phyloP scores from a whole-genome alignment of 306 rosid species.

The Canavalia gladiata region DNA sequence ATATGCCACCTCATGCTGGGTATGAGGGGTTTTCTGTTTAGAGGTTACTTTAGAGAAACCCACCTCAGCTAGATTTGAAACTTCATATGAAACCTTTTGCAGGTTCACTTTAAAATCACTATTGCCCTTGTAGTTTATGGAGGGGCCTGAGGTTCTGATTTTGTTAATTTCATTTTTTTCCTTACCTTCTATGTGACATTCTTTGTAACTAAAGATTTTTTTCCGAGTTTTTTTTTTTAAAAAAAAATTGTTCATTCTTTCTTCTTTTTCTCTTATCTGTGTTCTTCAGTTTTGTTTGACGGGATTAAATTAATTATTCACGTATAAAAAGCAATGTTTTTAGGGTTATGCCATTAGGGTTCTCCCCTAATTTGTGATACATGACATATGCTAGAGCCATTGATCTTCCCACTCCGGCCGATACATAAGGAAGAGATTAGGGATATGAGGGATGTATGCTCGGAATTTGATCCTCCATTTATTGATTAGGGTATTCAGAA shows the following conservation, averaged over 20 bases:
- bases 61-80: conserved; percentile 20
- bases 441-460: conserved; percentile 33
- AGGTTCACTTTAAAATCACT: conserved; percentile 43
- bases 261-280: background rate
- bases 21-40: background rate
- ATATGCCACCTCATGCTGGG: background rate
- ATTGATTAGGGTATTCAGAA: conserved; percentile 16
- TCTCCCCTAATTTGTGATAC: background rate
- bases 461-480: conserved; percentile 50
- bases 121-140: conserved; percentile 24
- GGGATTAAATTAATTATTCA: background rate
- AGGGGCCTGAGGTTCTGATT: conserved; percentile 29
- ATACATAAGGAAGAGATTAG: conserved; percentile 10
- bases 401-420: conserved; percentile 17
- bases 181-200: conserved; percentile 1
- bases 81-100: conserved; percentile 37
- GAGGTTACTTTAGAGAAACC: conserved; percentile 23
- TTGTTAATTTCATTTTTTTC: conserved; percentile 19
- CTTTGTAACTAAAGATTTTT: conserved; percentile 55
- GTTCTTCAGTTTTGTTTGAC: background rate
- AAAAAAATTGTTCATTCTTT: background rate
- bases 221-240: conserved; percentile 7
- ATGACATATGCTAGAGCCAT: background rate
- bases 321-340: background rate
- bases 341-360: conserved; percentile 37